A percentile compares a stretch with the other conserved stretches of the same genome.
Conservation (phyloP, 495 filamentous ascomycete species). For the Chaetomium tenue region DNA sequence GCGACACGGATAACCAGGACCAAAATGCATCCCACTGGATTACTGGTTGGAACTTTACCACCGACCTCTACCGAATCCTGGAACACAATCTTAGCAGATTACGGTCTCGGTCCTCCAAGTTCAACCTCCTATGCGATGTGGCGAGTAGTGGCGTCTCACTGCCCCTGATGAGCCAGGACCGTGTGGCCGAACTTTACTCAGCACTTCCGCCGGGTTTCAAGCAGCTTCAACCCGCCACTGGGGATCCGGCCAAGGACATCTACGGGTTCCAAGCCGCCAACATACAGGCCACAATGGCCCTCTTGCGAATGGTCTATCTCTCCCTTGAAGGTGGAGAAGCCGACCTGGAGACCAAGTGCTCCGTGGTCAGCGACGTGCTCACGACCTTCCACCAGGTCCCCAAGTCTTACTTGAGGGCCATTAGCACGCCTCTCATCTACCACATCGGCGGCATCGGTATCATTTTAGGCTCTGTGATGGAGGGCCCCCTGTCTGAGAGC, state of each 20-base stretch:
- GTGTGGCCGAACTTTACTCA: conserved; percentile 11
- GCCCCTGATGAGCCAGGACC: not conserved
- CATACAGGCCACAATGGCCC: conserved; percentile 51
- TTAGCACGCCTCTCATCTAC: conserved; percentile 52
- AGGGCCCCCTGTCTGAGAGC: conserved; percentile 48
- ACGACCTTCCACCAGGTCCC: conserved; percentile 48
- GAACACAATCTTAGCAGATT: conserved; percentile 10
- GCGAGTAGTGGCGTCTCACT: conserved; percentile 5
- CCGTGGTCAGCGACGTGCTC: conserved; percentile 49
- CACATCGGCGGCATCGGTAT: conserved; percentile 52
- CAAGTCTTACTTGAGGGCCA: conserved; percentile 46
- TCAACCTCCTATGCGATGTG: conserved; percentile 7
- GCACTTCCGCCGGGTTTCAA: conserved; percentile 4
- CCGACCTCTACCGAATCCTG: conserved; percentile 14
- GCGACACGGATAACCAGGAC: not conserved
- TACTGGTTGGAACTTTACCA: conserved; percentile 11
- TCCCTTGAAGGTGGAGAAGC: conserved; percentile 38
- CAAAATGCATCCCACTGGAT: conserved; percentile 8
- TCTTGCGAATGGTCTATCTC: conserved; percentile 51
- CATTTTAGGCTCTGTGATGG: conserved; percentile 51
- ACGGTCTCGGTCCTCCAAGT: conserved; percentile 12
- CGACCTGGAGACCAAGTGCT: conserved; percentile 47
- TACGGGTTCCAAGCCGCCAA: conserved; percentile 56
- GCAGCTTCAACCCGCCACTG: conserved; percentile 30
- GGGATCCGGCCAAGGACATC: conserved; percentile 39